phyloP scores from a whole-genome alignment of 2,329 filamentous ascomycete species.

The Epichloe amarillans region DNA sequence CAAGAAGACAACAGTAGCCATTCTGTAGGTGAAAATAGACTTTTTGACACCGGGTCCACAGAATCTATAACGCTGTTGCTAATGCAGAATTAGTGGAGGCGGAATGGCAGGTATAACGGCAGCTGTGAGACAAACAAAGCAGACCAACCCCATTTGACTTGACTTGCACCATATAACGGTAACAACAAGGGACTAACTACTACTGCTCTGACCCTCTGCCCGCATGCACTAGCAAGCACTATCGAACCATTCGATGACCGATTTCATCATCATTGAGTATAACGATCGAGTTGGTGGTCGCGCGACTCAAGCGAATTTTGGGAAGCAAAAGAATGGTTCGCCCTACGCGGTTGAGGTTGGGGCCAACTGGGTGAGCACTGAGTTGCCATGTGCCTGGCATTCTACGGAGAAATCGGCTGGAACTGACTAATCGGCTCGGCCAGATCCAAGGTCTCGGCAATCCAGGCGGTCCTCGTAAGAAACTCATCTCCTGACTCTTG shows the following conservation, averaged over 20 bases:
- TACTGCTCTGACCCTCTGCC: not conserved
- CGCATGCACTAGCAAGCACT: constrained; percentile 33
- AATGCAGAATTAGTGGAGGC: constrained; percentile 26
- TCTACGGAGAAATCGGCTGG: not conserved
- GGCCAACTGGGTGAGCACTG: constrained; percentile 44
- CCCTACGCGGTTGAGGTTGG: constrained; percentile 50
- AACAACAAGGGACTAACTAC: not conserved
- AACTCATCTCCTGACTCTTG: not conserved
- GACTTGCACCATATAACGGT: no score
- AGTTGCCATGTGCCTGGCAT: not conserved
- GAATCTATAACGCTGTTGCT: not conserved
- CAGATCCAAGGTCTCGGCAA: constrained; percentile 12
- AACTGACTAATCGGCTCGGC: constrained; percentile 10
- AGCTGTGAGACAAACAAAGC: constrained; percentile 21
- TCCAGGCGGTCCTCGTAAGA: constrained; percentile 13
- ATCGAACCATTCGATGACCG: constrained; percentile 43
- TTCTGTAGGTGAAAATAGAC: constrained; percentile 12
- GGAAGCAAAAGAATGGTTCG: constrained; percentile 32
- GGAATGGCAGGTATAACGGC: constrained; percentile 52
- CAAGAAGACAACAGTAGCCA: constrained; percentile 18
- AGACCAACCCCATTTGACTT: not conserved
- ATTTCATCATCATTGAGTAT: constrained; percentile 54
- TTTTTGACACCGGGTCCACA: not conserved
- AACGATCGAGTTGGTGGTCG: constrained; percentile 50
- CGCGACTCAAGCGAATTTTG: constrained; percentile 43